Evolutionary conservation across 2,329 filamentous ascomycete genomes (phyloP).

Genomic region (Talaromyces atroroseus): DNA sequence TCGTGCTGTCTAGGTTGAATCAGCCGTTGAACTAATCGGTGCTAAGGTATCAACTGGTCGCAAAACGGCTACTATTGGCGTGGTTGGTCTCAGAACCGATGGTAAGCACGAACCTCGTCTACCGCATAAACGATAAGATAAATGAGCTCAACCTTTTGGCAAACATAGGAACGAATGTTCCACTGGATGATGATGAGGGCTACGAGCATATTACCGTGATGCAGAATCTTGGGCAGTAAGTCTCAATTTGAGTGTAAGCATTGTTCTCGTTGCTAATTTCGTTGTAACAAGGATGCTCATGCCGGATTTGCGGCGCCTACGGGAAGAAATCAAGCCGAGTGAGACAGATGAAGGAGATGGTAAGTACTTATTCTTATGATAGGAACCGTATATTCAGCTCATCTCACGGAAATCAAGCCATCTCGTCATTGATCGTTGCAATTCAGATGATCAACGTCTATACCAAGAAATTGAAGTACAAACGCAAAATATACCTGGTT

Average conservation of each 20-base stretch:
- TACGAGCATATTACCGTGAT: conserved; percentile 80
- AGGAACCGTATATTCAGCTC: background rate
- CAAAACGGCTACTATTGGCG: conserved; percentile 70
- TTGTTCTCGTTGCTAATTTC: conserved; percentile 8
- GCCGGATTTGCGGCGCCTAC: conserved; percentile 62
- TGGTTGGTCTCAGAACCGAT: conserved; percentile 78
- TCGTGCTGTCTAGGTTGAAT: background rate
- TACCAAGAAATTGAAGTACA: conserved; percentile 77
- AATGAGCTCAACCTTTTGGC: background rate
- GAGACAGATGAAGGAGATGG: conserved; percentile 68
- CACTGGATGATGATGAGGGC: conserved; percentile 59
- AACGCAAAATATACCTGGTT: conserved; percentile 73
- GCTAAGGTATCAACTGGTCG: conserved; percentile 57
- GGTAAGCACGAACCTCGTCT: conserved; percentile 28
- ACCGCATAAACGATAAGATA: background rate
- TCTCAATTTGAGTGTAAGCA: conserved; percentile 34
- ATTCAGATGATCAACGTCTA: conserved; percentile 76
- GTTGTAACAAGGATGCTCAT: conserved; percentile 51
- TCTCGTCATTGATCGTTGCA: conserved; percentile 82
- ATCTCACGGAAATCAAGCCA: conserved; percentile 39
- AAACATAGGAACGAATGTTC: conserved; percentile 61
- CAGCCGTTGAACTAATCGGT: background rate
- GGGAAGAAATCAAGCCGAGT: conserved; percentile 61
- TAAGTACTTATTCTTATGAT: conserved; percentile 19
- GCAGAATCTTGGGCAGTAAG: conserved; percentile 57